Evolutionary conservation across 225 moss, liverwort and hornwort species (phyloP).

Genomic region (Pseudoscleropodium purum): DNA sequence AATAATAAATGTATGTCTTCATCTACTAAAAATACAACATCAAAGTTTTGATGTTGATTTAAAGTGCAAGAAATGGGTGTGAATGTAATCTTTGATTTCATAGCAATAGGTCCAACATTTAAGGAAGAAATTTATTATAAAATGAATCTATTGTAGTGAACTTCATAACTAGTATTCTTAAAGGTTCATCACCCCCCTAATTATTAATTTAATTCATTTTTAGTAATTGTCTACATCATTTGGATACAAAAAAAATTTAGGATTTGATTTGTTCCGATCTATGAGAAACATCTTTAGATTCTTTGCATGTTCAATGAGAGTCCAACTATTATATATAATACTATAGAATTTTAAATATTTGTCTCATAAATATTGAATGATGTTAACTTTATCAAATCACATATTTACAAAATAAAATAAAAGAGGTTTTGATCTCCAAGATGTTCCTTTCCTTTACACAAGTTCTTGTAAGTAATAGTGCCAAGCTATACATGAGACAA

Average conservation of each 20-base stretch:
- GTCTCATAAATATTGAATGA: background rate
- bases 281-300: too few relatives aligned
- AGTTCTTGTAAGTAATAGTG: background rate
- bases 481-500: background rate
- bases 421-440: background rate
- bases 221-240: background rate
- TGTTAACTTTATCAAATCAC: background rate
- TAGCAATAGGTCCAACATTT: background rate
- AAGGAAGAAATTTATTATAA: background rate
- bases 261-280: too few relatives aligned
- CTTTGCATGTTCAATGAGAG: background rate
- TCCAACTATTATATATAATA: accelerated
- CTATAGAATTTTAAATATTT: background rate
- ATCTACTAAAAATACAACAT: background rate
- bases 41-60: background rate
- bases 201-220: too few relatives aligned
- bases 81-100: background rate
- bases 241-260: background rate
- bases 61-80: background rate
- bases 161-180: background rate
- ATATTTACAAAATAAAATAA: background rate
- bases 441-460: background rate
- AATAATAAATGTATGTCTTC: too few relatives aligned
- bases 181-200: accelerated
- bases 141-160: background rate